A percentile compares a stretch with the other conserved stretches of the same genome.
These are phyloP conservation scores for Curvularia sp. DNA, from an alignment of 2,329 filamentous ascomycete species.

Conservation along the genomic window DNA sequence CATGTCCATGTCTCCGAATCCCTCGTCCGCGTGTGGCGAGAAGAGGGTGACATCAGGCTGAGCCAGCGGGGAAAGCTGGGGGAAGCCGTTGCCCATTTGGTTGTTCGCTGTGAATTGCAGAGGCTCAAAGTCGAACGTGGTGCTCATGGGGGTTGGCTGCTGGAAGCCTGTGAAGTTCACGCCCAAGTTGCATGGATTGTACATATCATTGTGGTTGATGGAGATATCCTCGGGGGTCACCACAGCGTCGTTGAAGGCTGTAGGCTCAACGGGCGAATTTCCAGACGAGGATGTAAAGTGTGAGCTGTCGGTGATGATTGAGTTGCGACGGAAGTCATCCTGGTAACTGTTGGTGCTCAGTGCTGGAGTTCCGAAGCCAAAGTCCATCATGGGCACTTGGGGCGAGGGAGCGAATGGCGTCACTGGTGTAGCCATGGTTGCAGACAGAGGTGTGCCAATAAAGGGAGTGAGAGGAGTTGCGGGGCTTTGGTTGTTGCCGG, in stretches of 20 bases:
- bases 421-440: conserved; percentile 44
- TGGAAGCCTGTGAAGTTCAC: conserved; percentile 67
- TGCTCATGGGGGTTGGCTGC: conserved; percentile 59
- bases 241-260: conserved; percentile 52
- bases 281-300: conserved; percentile 50
- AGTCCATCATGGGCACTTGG: conserved; percentile 48
- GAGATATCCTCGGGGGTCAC: conserved; percentile 56
- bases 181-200: conserved; percentile 61
- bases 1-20: conserved; percentile 59
- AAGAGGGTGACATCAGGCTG: conserved; percentile 73
- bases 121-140: conserved; percentile 50
- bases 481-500: conserved; percentile 36
- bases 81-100: conserved; percentile 33
- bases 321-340: conserved; percentile 48
- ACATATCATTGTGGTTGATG: conserved; percentile 67
- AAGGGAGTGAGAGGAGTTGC: conserved; percentile 47
- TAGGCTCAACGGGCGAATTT: conserved; percentile 52
- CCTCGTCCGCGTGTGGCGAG: conserved; percentile 71
- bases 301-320: conserved; percentile 46
- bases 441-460: conserved; percentile 46
- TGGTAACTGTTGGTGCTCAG: conserved; percentile 40
- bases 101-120: conserved; percentile 43
- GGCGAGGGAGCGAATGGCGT: conserved; percentile 53
- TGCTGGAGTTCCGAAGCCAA: conserved; percentile 44
- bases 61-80: conserved; percentile 72